A percentile compares a stretch with the other conserved stretches of the same genome.
These are phyloP conservation scores for Piromyces sp. DNA, from an alignment of 192 early-diverging fungal genomes.

Conservation along the genomic window DNA sequence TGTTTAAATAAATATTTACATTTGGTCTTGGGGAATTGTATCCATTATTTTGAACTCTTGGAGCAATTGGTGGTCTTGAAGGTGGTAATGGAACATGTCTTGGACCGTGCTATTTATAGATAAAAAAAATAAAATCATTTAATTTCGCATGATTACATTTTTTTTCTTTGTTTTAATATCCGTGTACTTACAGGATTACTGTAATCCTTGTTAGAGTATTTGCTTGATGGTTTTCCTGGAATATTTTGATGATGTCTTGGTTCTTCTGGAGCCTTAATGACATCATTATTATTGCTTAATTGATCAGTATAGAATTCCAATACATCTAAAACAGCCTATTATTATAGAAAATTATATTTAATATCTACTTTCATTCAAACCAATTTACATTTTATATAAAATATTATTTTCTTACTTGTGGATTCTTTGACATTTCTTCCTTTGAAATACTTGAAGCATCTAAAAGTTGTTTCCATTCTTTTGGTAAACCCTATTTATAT, in stretches of 20 bases:
- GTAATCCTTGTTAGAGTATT: not conserved
- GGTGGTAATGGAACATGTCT: not conserved
- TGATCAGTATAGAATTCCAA: constrained; percentile 94
- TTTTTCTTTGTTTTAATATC: no score
- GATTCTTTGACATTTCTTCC: constrained; percentile 94
- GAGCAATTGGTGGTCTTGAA: not conserved
- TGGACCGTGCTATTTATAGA: not conserved
- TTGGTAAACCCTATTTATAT: constrained; percentile 45
- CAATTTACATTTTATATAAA: no score
- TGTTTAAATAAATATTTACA: no score
- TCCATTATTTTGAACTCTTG: not conserved
- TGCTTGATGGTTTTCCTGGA: not conserved
- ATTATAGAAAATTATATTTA: no score
- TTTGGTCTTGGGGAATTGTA: not conserved
- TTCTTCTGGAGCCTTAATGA: not conserved
- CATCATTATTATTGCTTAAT: constrained; percentile 23
- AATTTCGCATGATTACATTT: no score
- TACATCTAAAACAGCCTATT: constrained; percentile 82
- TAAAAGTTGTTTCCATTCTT: constrained; percentile 84
- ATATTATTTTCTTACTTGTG: constrained; percentile 17
- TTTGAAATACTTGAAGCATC: constrained; percentile 87
- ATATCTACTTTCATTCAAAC: no score
- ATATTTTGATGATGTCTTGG: constrained; percentile 2
- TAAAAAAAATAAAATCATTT: no score
- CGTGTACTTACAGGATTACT: not conserved